phyloP scores from a whole-genome alignment of 208 protist genomes.

The Acanthamoeba polyphaga region DNA sequence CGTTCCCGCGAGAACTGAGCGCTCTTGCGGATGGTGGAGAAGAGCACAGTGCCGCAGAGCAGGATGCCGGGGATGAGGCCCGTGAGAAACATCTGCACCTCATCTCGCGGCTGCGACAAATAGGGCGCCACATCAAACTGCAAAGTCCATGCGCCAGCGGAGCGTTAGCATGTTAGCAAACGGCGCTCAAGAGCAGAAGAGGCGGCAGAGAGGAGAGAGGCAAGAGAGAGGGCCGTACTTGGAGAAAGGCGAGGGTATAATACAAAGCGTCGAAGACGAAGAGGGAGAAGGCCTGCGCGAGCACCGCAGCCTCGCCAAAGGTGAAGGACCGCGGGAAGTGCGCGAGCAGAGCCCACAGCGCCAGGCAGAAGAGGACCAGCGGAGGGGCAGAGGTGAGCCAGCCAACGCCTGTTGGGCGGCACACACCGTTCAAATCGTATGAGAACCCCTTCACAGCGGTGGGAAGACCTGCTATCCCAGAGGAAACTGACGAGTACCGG shows the following conservation, averaged over 20 bases:
- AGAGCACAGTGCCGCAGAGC: constrained; percentile 8
- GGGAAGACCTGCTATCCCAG: not conserved
- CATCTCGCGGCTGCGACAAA: constrained; percentile 6
- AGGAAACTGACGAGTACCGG: not conserved
- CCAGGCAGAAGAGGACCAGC: constrained; percentile 15
- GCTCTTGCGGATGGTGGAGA: constrained; percentile 34
- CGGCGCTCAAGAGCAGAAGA: not conserved
- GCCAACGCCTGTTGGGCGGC: not conserved
- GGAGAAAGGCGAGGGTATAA: constrained; percentile 14
- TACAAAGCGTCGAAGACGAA: constrained; percentile 38
- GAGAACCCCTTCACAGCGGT: not conserved
- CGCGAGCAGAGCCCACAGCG: not conserved
- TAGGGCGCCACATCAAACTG: not conserved
- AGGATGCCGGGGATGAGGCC: constrained; percentile 39
- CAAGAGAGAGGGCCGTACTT: not conserved
- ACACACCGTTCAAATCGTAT: not conserved
- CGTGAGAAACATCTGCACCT: constrained; percentile 30
- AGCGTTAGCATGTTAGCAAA: not conserved
- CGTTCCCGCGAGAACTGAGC: constrained; percentile 7
- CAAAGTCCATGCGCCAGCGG: too few species aligned
- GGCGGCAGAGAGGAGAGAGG: not conserved
- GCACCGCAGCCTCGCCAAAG: constrained; percentile 25
- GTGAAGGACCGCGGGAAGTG: constrained; percentile 50
- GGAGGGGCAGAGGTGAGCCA: constrained; percentile 21
- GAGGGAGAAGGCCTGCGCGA: constrained; percentile 31